Evolutionary conservation across 139 green algal species (phyloP).

Genomic region (Coccomyxa sp.): DNA sequence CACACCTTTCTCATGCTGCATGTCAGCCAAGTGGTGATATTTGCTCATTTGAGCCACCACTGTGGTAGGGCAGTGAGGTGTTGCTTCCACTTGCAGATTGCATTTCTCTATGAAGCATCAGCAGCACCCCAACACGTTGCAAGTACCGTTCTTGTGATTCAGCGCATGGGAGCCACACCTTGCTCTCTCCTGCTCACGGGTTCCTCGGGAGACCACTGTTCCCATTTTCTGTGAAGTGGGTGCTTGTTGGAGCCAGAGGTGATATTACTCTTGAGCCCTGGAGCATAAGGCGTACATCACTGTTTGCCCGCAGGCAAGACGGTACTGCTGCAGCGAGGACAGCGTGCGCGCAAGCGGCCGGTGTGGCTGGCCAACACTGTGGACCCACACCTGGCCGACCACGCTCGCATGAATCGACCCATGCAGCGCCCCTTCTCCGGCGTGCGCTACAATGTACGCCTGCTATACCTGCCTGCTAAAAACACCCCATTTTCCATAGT

Average conservation of each 20-base stretch:
- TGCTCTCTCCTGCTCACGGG: neutral
- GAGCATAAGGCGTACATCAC: neutral
- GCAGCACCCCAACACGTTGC: no score
- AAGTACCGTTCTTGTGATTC: neutral
- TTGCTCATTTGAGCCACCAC: no score
- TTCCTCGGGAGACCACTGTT: neutral
- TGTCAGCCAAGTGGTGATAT: no score
- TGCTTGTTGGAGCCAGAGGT: neutral
- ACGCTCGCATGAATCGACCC: no score
- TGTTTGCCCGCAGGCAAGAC: neutral
- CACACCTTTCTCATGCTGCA: neutral
- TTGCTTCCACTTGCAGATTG: no score
- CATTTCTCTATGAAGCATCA: no score
- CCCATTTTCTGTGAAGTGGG: neutral
- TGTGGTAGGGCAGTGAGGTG: no score
- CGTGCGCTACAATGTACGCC: no score
- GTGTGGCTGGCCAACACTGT: constrained; percentile 44
- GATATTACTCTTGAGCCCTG: neutral
- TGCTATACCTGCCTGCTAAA: no score
- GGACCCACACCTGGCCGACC: constrained; percentile 20
- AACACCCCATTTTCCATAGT: no score
- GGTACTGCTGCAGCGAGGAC: constrained; percentile 6
- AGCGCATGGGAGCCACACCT: neutral
- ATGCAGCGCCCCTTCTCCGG: no score
- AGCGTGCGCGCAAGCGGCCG: constrained; percentile 34